A percentile compares a stretch with the other conserved stretches of the same genome.
Conservation (phyloP, 2,329 filamentous ascomycete species). For the Neopestalotiopsis clavispora region DNA sequence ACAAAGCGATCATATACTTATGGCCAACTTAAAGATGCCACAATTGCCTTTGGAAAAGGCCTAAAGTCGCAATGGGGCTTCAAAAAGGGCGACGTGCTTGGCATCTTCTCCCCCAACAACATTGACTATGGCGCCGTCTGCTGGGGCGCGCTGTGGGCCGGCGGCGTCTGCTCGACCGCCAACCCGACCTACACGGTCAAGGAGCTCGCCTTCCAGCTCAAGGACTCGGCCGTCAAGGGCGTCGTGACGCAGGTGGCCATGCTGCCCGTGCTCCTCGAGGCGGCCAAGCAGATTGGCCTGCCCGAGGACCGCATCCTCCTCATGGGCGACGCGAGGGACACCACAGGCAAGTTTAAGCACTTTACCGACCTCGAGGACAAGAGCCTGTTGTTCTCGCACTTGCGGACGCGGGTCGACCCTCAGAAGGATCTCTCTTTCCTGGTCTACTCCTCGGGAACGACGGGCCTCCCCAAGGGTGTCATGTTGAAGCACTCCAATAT, state of each 20-base stretch:
- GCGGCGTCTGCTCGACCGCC: constrained; percentile 80
- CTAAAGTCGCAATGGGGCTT: constrained; percentile 77
- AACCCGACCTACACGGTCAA: constrained; percentile 86
- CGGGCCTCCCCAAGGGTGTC: constrained; percentile 89
- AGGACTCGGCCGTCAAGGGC: constrained; percentile 75
- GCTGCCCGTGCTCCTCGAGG: constrained; percentile 68
- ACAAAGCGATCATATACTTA: constrained; percentile 74
- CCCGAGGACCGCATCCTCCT: constrained; percentile 74
- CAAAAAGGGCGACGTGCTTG: constrained; percentile 83
- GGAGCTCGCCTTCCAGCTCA: constrained; percentile 84
- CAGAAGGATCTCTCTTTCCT: constrained; percentile 80
- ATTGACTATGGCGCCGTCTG: constrained; percentile 81
- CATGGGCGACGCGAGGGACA: constrained; percentile 72
- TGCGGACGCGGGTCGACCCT: constrained; percentile 65
- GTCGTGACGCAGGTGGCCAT: constrained; percentile 75
- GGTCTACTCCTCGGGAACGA: constrained; percentile 90
- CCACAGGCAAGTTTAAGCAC: constrained; percentile 66
- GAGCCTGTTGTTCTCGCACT: constrained; percentile 52
- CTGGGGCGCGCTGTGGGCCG: constrained; percentile 83
- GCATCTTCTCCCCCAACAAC: constrained; percentile 82
- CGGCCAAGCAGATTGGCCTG: constrained; percentile 73
- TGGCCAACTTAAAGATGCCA: constrained; percentile 65
- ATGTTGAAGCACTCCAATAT: constrained; percentile 86
- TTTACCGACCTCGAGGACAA: constrained; percentile 73
- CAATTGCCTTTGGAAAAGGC: constrained; percentile 79